Evolutionary conservation across 2,329 filamentous ascomycete genomes (phyloP).

Genomic region (Macrophomina phaseolina): DNA sequence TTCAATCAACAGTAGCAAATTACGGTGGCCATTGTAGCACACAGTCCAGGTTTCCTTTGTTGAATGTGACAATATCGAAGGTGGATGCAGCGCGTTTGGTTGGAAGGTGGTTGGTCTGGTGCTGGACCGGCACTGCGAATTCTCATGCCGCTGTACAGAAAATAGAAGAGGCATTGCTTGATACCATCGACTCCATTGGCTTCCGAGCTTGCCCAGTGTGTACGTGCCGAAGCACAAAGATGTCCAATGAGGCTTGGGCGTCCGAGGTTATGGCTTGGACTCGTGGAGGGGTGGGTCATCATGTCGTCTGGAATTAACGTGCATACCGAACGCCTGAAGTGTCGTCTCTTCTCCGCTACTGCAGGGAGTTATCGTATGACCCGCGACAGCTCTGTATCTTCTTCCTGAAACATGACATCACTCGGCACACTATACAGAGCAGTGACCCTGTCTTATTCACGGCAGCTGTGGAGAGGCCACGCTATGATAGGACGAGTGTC

Average conservation of each 20-base stretch:
- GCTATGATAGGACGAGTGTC: neutral
- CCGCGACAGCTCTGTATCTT: neutral
- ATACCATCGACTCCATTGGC: slow-evolving; percentile 10
- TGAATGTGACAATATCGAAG: slow-evolving; percentile 16
- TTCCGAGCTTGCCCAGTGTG: neutral
- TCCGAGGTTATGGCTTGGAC: neutral
- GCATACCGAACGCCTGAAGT: neutral
- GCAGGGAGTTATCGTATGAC: neutral
- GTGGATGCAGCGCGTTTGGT: slow-evolving; percentile 35
- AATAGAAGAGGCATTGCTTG: slow-evolving; percentile 27
- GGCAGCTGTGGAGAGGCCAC: neutral
- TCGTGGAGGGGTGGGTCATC: neutral
- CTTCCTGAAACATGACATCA: slow-evolving; percentile 15
- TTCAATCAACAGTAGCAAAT: neutral
- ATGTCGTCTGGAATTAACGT: neutral
- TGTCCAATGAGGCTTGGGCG: neutral
- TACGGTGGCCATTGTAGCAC: slow-evolving; percentile 13
- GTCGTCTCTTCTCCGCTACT: neutral
- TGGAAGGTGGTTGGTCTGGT: slow-evolving; percentile 45
- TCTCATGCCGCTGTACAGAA: slow-evolving; percentile 31
- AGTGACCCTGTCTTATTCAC: neutral
- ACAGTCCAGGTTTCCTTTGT: slow-evolving; percentile 23
- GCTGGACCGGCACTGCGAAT: slow-evolving; percentile 35
- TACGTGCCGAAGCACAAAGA: neutral
- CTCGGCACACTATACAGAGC: neutral